phyloP scores from a whole-genome alignment of 176 grass and related monocot species.

The Eragrostis curvula region DNA sequence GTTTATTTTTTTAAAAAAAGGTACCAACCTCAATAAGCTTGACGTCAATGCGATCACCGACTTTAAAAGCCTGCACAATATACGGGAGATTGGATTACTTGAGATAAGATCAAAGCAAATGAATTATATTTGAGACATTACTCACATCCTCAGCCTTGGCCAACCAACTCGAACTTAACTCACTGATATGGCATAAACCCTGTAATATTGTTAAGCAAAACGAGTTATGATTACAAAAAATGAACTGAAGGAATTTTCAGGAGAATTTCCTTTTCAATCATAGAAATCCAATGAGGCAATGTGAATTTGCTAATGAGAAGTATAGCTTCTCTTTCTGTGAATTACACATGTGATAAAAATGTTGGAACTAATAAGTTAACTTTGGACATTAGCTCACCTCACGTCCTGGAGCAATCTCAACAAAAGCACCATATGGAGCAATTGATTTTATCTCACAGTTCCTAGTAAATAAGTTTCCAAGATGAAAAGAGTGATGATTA shows the following conservation, averaged over 20 bases:
- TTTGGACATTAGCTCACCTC: conserved; percentile 58
- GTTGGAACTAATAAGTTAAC: conserved; percentile 10
- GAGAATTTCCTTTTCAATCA: conserved; percentile 35
- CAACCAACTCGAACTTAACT: conserved; percentile 86
- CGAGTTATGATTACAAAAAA: conserved; percentile 26
- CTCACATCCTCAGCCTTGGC: conserved; percentile 96
- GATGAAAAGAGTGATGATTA: conserved; percentile 11
- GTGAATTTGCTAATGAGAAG: conserved; percentile 1
- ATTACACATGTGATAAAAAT: conserved; percentile 28
- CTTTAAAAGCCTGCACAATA: conserved; percentile 75
- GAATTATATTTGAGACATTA: conserved; percentile 41
- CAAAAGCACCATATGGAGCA: conserved; percentile 88
- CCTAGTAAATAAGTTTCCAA: conserved; percentile 50
- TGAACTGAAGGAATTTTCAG: conserved; percentile 14
- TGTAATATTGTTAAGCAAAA: conserved; percentile 47
- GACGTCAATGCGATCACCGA: conserved; percentile 90
- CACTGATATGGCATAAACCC: conserved; percentile 97
- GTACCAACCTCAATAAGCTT: conserved; percentile 90
- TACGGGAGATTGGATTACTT: conserved; percentile 2
- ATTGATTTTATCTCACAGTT: conserved; percentile 92
- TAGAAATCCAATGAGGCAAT: conserved; percentile 14
- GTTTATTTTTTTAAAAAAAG: conserved; percentile 30
- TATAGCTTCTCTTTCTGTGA: neutral
- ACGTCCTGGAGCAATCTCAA: conserved; percentile 96
- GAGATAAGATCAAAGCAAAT: conserved; percentile 32